Conservation (phyloP, 371 early-diverging fungal species). For the Gilbertella persicaria region DNA sequence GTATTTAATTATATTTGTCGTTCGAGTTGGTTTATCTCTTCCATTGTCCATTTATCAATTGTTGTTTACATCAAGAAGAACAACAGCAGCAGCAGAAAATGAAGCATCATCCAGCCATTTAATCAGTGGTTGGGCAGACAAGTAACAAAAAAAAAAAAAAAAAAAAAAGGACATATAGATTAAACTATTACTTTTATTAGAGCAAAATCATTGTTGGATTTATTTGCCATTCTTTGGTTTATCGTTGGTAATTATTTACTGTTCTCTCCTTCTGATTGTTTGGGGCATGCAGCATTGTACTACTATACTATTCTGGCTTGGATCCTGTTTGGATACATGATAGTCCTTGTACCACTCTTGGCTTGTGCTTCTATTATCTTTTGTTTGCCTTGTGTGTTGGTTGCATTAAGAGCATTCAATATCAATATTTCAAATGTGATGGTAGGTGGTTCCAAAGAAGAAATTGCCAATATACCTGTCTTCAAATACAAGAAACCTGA, state of each 20-base stretch:
- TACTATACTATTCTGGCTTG: slow-evolving; percentile 61
- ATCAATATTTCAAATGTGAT: slow-evolving; percentile 52
- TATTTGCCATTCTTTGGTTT: slow-evolving; percentile 67
- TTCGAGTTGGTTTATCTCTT: slow-evolving; percentile 34
- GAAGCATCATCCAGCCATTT: slow-evolving; percentile 1
- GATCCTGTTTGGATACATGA: slow-evolving; percentile 67
- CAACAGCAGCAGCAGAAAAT: neutral
- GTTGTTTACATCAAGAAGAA: slow-evolving; percentile 17
- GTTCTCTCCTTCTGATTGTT: slow-evolving; percentile 53
- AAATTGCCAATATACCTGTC: slow-evolving; percentile 56
- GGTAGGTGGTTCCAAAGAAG: slow-evolving; percentile 58
- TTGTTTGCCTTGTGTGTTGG: slow-evolving; percentile 62
- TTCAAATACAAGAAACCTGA: slow-evolving; percentile 22
- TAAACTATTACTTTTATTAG: slow-evolving; percentile 7
- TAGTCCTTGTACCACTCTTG: slow-evolving; percentile 61
- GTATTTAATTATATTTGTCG: slow-evolving; percentile 39
- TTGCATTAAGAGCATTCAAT: slow-evolving; percentile 54
- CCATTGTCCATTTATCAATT: slow-evolving; percentile 43
- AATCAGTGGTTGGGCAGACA: slow-evolving; percentile 32
- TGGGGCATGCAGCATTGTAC: slow-evolving; percentile 46
- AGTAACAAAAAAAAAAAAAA: slow-evolving; percentile 13
- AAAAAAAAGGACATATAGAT: neutral
- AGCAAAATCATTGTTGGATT: slow-evolving; percentile 55
- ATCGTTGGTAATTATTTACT: slow-evolving; percentile 72
- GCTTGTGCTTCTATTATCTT: slow-evolving; percentile 62